Percentiles rank a stretch among this genome's conserved stretches.
phyloP scores from a whole-genome alignment of 2,329 filamentous ascomycete species.

The Orbilia ellipsospora region DNA sequence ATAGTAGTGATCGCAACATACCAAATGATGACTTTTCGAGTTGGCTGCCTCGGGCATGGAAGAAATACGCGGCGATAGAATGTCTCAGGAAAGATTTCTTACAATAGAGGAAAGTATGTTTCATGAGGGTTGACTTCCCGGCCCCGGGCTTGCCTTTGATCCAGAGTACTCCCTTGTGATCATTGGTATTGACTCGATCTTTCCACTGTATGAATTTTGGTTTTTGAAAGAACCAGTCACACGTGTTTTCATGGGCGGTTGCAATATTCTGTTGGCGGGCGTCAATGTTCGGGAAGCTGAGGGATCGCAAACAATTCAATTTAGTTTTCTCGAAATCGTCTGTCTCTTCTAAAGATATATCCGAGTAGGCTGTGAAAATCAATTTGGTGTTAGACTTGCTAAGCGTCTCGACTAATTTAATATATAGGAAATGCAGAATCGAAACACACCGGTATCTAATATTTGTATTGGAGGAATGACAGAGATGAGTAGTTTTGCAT shows the following conservation, averaged over 20 bases:
- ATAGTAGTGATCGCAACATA: conserved; percentile 56
- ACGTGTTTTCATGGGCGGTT: conserved; percentile 51
- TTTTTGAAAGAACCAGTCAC: conserved; percentile 57
- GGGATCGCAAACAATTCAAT: conserved; percentile 34
- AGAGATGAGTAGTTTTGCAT: conserved; percentile 30
- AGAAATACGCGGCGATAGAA: conserved; percentile 56
- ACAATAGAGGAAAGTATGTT: conserved; percentile 43
- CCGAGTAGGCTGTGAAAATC: not conserved
- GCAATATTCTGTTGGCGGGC: conserved; percentile 54
- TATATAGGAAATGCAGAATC: not conserved
- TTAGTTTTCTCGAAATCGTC: not conserved
- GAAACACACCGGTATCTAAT: not conserved
- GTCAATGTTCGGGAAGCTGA: conserved; percentile 54
- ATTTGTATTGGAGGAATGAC: not conserved
- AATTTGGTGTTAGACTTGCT: not conserved
- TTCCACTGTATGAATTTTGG: conserved; percentile 56
- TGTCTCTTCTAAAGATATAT: not conserved
- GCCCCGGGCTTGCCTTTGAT: conserved; percentile 60
- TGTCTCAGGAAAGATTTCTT: conserved; percentile 22
- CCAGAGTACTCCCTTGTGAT: conserved; percentile 59
- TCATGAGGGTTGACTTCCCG: conserved; percentile 60
- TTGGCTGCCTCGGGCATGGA: conserved; percentile 56
- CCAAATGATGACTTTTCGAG: conserved; percentile 57
- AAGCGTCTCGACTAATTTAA: no score
- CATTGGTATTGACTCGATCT: conserved; percentile 11